A percentile compares a stretch with the other conserved stretches of the same genome.
Evolutionary conservation across 1,284 basidiomycete species (phyloP).

Genomic region (Farysia itapuensis): DNA sequence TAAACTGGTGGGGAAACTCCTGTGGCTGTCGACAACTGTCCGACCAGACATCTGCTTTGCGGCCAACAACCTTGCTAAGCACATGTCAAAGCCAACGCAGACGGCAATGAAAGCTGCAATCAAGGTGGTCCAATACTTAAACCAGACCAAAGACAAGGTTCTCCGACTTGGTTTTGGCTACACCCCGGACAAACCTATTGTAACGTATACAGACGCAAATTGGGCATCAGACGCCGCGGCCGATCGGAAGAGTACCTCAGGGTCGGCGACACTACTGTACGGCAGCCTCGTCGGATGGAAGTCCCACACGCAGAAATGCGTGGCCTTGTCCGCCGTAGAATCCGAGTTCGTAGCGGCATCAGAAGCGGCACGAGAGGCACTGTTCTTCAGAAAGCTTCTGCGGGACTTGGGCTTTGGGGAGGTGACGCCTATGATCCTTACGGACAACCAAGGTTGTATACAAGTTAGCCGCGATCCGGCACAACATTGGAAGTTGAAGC

Average conservation of each 20-base stretch:
- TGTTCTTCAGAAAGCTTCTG: constrained; percentile 4
- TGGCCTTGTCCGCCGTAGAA: constrained; percentile 2
- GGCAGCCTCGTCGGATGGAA: constrained; percentile 6
- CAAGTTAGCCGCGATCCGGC: constrained; percentile 6
- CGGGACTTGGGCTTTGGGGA: neutral
- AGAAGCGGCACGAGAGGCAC: constrained; percentile 2
- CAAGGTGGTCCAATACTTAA: neutral
- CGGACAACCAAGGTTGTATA: constrained; percentile 1
- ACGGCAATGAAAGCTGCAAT: neutral
- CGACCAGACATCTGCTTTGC: neutral
- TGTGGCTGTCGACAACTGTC: neutral
- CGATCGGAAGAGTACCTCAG: constrained; percentile 1
- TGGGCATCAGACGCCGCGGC: constrained; percentile 2
- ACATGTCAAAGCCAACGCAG: neutral
- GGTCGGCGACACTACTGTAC: constrained; percentile 1
- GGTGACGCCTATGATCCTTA: neutral
- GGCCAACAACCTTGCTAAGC: neutral
- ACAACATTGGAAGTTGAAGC: constrained; percentile 9
- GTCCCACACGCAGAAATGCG: constrained; percentile 2
- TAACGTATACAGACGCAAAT: constrained; percentile 2
- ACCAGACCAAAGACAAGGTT: neutral
- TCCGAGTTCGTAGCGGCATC: constrained; percentile 5
- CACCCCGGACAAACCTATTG: too few species aligned
- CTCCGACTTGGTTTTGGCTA: too few species aligned
- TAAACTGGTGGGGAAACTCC: neutral